Conservation (phyloP, 179 eudicot species). For the Drosera spatulata region DNA sequence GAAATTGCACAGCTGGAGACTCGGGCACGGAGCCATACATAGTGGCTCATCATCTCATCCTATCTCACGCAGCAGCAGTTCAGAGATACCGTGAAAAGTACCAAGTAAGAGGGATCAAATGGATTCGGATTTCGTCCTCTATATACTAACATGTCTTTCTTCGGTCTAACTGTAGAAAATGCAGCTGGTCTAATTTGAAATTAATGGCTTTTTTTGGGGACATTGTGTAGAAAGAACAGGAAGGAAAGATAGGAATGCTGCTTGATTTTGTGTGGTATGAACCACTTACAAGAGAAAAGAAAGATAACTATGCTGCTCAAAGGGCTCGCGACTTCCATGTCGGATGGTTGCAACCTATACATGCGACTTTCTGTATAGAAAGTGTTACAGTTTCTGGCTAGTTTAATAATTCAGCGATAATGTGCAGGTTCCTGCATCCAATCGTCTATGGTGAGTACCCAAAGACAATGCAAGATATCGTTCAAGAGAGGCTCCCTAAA, state of each 20-base stretch:
- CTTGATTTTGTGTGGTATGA: constrained; percentile 93
- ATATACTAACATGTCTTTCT: neutral
- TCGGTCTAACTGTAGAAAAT: constrained; percentile 33
- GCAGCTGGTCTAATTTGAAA: too few relatives aligned
- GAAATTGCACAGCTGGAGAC: constrained; percentile 72
- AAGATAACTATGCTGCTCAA: constrained; percentile 73
- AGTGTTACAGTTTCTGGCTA: too few relatives aligned
- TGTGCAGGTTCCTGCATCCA: constrained; percentile 48
- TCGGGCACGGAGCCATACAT: constrained; percentile 92
- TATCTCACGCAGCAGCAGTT: constrained; percentile 79
- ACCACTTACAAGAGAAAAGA: constrained; percentile 64
- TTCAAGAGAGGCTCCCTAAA: constrained; percentile 40
- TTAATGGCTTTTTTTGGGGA: too few relatives aligned
- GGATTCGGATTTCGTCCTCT: too few relatives aligned
- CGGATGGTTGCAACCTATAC: constrained; percentile 51
- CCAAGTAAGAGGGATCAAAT: constrained; percentile 47
- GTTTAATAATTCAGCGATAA: too few relatives aligned
- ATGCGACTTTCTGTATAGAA: neutral
- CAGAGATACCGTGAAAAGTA: constrained; percentile 72
- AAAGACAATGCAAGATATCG: constrained; percentile 42
- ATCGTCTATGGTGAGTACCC: constrained; percentile 56
- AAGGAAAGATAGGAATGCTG: constrained; percentile 81
- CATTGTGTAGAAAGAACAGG: too few relatives aligned
- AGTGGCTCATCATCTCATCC: constrained; percentile 63
- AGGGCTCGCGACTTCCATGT: constrained; percentile 84